Base-by-base conservation (phyloP, 2,329 filamentous ascomycete species). In the Aspergillus arachidicola region DNA sequence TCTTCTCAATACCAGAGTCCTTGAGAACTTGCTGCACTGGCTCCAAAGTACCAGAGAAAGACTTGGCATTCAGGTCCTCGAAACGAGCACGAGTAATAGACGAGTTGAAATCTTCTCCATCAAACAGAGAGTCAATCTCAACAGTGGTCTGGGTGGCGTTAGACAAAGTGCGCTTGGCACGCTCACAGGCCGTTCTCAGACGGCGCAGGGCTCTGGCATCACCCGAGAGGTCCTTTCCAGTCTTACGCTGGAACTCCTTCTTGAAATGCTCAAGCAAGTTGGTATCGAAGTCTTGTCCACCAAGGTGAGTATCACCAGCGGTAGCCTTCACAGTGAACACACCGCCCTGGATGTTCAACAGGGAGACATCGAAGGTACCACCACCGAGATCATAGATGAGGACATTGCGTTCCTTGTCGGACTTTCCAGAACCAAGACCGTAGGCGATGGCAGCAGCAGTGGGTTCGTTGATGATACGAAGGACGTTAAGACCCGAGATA, bases 381-480 rank as follows among this genome's bases (percentile, higher is more conserved):
- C 95, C 95, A 88, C 95, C 95, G 69, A 99, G 90, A 90, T 99
- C 95, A 87, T 98, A 99, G 86, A 99, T 98, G 73, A 99, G 88
- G 77, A 99, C 94, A 81, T 98, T 97, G 78, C 95, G 93, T 88
- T 98, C 95, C 88, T 97, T 97, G 81, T 92, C 91, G 60, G 92
- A 91, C 87, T 96, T 97, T 85, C 93, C 93, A 72, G 92, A 87
- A 78, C 94, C 94, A 66, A 99, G 91, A 88, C 95, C 95, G 83
- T 99, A 99, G 75, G 95, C 95, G 76, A 98, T 98, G 75, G 95
- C 95, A 67, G 95, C 95, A 73, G 95, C 95, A 69, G 95, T 99
- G 66, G 95, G 95, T 87, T 99, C 95, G 89, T 99, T 99, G 86
- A 99, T 98, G 85, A 99, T 98, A 88, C 95, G 94, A 82, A 99